A percentile compares a stretch with the other conserved stretches of the same genome.
Evolutionary conservation across 2,329 filamentous ascomycete species (phyloP).

Genomic region (Fonsecaea erecta): DNA sequence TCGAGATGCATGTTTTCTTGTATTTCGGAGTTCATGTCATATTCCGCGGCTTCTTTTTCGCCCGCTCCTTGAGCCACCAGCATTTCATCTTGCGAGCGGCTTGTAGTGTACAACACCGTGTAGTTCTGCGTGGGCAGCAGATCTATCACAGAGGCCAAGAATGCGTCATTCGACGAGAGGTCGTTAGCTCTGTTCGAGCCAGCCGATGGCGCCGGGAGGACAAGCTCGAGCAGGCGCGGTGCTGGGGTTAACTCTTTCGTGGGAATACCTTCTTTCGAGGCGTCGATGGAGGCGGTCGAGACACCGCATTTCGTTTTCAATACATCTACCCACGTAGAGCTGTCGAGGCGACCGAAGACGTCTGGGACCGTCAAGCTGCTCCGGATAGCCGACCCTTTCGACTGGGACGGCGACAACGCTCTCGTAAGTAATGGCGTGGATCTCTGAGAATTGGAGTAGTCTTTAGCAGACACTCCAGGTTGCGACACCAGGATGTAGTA

Average conservation of each 20-base stretch:
- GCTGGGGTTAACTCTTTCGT: slow-evolving; percentile 28
- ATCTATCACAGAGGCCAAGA: slow-evolving; percentile 54
- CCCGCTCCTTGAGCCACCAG: slow-evolving; percentile 38
- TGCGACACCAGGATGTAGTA: slow-evolving; percentile 80
- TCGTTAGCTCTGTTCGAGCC: slow-evolving; percentile 21
- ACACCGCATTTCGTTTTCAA: slow-evolving; percentile 56
- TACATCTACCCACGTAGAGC: slow-evolving; percentile 47
- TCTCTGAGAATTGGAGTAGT: slow-evolving; percentile 61
- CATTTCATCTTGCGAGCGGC: slow-evolving; percentile 51
- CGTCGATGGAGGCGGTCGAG: slow-evolving; percentile 50
- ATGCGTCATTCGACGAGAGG: slow-evolving; percentile 44
- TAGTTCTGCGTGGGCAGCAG: slow-evolving; percentile 61
- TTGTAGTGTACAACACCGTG: slow-evolving; percentile 77
- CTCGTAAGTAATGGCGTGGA: slow-evolving; percentile 54
- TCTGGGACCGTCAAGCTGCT: slow-evolving; percentile 60
- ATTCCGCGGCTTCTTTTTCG: slow-evolving; percentile 49
- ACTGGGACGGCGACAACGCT: slow-evolving; percentile 19
- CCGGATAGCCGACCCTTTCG: slow-evolving; percentile 43
- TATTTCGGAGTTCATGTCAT: slow-evolving; percentile 69
- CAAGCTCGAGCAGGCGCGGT: slow-evolving; percentile 49
- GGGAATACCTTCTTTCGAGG: slow-evolving; percentile 39
- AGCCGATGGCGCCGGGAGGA: slow-evolving; percentile 47
- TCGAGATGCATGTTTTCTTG: slow-evolving; percentile 69
- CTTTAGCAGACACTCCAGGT: slow-evolving; percentile 71
- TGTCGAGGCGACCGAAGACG: slow-evolving; percentile 57